phyloP scores from a whole-genome alignment of 2,329 filamentous ascomycete genomes.

The Waltergamsia citrina region DNA sequence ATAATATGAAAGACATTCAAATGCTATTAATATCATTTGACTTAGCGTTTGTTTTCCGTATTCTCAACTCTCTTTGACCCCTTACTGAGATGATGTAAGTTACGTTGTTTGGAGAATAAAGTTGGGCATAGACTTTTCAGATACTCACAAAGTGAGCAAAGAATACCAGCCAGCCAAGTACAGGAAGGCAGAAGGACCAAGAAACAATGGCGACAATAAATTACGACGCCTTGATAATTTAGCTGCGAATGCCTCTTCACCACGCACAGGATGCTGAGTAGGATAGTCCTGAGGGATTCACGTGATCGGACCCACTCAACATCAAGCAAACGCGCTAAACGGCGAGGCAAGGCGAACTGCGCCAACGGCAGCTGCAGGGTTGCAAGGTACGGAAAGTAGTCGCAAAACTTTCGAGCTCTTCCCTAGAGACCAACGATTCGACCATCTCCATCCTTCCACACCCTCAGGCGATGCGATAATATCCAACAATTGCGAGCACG shows the following conservation, averaged over 20 bases:
- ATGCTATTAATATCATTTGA: too few species aligned
- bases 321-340: constrained; percentile 12
- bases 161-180: too few species aligned
- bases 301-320: constrained; percentile 18
- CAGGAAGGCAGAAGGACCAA: too few species aligned
- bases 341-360: background rate
- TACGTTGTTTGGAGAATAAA: too few species aligned
- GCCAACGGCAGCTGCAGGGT: constrained; percentile 11
- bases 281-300: constrained; percentile 6
- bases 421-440: background rate
- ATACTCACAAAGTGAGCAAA: background rate
- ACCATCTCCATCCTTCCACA: background rate
- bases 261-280: too few species aligned
- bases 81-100: too few species aligned
- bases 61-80: too few species aligned
- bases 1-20: too few species aligned
- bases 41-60: too few species aligned
- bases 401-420: constrained; percentile 23
- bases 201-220: too few species aligned
- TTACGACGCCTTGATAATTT: too few species aligned
- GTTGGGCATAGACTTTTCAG: background rate
- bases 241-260: too few species aligned
- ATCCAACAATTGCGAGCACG: background rate
- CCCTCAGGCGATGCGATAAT: background rate
- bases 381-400: constrained; percentile 15